These are phyloP conservation scores for Ottelia alismoides DNA, from an alignment of 106 monocot species.

Conservation along the genomic window DNA sequence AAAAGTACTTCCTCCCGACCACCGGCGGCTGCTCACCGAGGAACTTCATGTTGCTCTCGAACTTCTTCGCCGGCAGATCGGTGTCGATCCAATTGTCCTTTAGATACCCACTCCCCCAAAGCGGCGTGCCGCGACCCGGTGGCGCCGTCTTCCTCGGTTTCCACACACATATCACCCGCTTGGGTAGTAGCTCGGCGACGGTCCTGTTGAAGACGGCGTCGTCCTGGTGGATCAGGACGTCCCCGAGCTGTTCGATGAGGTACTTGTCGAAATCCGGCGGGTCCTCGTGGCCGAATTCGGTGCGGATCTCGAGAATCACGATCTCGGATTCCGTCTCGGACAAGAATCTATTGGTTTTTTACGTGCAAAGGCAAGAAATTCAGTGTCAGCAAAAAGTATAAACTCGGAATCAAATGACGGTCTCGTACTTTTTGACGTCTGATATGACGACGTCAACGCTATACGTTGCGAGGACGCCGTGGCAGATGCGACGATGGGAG, in stretches of 20 bases:
- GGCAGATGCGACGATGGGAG: conserved; percentile 59
- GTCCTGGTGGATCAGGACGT: conserved; percentile 55
- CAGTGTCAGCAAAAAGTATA: too few relatives aligned
- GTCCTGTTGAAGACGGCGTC: conserved; percentile 51
- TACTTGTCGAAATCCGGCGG: conserved; percentile 61
- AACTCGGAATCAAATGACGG: too few relatives aligned
- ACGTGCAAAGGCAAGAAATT: too few relatives aligned
- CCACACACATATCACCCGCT: conserved; percentile 76
- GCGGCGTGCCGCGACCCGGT: conserved; percentile 35
- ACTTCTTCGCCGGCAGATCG: conserved; percentile 74
- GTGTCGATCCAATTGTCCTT: conserved; percentile 91
- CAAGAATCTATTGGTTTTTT: too few relatives aligned
- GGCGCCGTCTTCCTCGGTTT: conserved; percentile 57
- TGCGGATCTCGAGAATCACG: conserved; percentile 73
- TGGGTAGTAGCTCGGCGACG: conserved; percentile 64
- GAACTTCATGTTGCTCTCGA: conserved; percentile 76
- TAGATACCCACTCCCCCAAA: conserved; percentile 40
- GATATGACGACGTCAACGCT: conserved; percentile 53
- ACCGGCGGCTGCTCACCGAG: conserved; percentile 41
- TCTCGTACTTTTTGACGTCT: conserved; percentile 30
- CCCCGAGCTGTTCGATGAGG: conserved; percentile 52
- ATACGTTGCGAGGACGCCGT: conserved; percentile 67
- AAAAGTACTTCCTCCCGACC: conserved; percentile 48
- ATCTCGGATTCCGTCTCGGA: conserved; percentile 46
- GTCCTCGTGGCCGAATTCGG: conserved; percentile 79